phyloP scores from a whole-genome alignment of 2,329 filamentous ascomycete genomes.

The Volutella citrinella region DNA sequence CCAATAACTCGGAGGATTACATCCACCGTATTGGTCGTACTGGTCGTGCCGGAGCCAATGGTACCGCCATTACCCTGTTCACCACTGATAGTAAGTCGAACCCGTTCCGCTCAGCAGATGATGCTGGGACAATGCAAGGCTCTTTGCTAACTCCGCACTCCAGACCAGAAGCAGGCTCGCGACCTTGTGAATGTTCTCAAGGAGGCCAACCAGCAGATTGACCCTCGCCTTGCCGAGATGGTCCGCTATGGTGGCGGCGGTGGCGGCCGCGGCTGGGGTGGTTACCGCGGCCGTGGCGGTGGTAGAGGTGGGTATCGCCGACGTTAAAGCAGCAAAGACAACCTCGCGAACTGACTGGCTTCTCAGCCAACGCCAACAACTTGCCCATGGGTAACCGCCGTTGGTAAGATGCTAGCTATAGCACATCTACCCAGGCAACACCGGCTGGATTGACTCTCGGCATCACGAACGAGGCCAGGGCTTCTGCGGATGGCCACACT shows the following conservation, averaged over 20 bases:
- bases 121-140: constrained; percentile 40
- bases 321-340: constrained; percentile 28
- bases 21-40: constrained; percentile 97
- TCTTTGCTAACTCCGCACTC: too few species aligned
- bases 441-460: too few species aligned
- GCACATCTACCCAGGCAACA: too few species aligned
- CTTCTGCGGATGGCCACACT: constrained; percentile 13
- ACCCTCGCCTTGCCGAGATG: constrained; percentile 95
- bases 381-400: constrained; percentile 48
- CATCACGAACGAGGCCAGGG: constrained; percentile 13
- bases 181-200: constrained; percentile 89
- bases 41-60: constrained; percentile 88
- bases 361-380: constrained; percentile 47
- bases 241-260: constrained; percentile 85
- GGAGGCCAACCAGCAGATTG: constrained; percentile 97
- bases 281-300: constrained; percentile 61
- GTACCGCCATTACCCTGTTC: constrained; percentile 97
- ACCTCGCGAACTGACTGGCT: constrained; percentile 34
- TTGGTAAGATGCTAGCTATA: constrained; percentile 49
- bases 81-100: constrained; percentile 94
- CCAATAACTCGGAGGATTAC: constrained; percentile 98
- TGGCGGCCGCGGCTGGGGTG: constrained; percentile 68
- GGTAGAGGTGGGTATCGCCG: constrained; percentile 48
- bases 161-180: constrained; percentile 91
- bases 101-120: background rate